Base-by-base conservation (phyloP, 495 filamentous ascomycete species). In the Penicillium waksmanii region DNA sequence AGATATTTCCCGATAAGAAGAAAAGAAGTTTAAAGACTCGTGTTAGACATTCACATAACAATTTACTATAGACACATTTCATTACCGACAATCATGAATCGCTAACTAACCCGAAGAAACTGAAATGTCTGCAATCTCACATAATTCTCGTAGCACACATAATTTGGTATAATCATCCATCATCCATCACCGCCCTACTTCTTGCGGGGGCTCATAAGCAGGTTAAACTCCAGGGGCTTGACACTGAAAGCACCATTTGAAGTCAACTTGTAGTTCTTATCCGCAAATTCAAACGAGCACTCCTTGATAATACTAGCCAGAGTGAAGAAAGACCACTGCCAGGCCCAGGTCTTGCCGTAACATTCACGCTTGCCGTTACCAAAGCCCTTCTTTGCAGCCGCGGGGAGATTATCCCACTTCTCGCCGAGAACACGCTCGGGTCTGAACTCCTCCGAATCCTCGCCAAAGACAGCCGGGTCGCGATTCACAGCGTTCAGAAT, bases 401-500 rank as follows among this genome's bases (percentile, higher is more conserved):
- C 57, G 0, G 87, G 87, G 34, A 90, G 68, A 13, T 68, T 72
- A 9, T 86, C 82, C 64, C 85, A 90, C 11, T 77, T 71, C 57
- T 88, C 83, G 25, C 85, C 87, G 18, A 89, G 66, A 83, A 91
- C 89, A n/a, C 88, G 80, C 69, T 90, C 87, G 0, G 88, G 88
- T 56, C 65, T 70, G 78, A 91, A 92, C 2, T 75, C 78, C 23
- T 86, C 73, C 0, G 87, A 84, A 36, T 88, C 79, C 0, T 88
- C 80, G 58, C 55, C 55, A 49, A 81, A 93, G 4, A 91, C 85
- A 1, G 74, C 74, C 1, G 87, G 87, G 65, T 93, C 90, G 31
- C 85, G 81, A 61, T 93, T 89, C 5, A 90, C 83, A 8, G 81
- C 82, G 1, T 82, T 74, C 17, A 92, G 77, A 9, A 92, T 75